phyloP scores from a whole-genome alignment of 352 stramenopile species.

The Phytophthora citrophthora region DNA sequence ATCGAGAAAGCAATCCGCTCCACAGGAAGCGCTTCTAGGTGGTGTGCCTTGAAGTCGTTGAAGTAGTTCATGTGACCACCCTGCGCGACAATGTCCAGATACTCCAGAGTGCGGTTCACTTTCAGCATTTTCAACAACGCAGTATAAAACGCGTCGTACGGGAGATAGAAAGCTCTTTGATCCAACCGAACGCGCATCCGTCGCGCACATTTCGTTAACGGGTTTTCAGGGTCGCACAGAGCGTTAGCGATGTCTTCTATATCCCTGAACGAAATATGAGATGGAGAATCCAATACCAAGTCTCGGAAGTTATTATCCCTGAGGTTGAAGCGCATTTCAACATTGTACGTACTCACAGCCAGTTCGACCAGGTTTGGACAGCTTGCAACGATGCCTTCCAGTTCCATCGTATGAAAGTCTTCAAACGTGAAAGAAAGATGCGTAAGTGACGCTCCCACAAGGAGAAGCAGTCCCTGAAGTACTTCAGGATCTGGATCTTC shows the following conservation, averaged over 20 bases:
- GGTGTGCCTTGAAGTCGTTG: constrained; percentile 26
- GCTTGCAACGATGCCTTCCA: constrained; percentile 29
- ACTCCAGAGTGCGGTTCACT: constrained; percentile 27
- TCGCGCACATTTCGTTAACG: constrained; percentile 23
- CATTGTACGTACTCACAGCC: constrained; percentile 24
- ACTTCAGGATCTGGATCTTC: constrained; percentile 24
- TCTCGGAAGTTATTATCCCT: constrained; percentile 26
- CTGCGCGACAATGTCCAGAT: constrained; percentile 27
- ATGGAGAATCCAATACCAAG: constrained; percentile 10
- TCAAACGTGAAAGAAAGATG: constrained; percentile 28
- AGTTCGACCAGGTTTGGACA: constrained; percentile 30
- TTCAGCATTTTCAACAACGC: constrained; percentile 20
- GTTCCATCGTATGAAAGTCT: constrained; percentile 16
- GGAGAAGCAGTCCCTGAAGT: constrained; percentile 26
- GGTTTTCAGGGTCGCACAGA: constrained; percentile 23
- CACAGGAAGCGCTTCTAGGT: constrained; percentile 23
- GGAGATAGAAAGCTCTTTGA: not conserved
- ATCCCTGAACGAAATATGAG: constrained; percentile 5
- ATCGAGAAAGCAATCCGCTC: constrained; percentile 2
- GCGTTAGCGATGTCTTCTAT: constrained; percentile 10
- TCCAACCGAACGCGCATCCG: constrained; percentile 30
- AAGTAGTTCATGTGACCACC: constrained; percentile 19
- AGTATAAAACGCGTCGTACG: constrained; percentile 13
- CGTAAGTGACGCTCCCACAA: constrained; percentile 26
- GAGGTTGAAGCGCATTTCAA: constrained; percentile 28